Evolutionary conservation across 257 asterid species (phyloP).

Genomic region (Solanum appendiculatum): DNA sequence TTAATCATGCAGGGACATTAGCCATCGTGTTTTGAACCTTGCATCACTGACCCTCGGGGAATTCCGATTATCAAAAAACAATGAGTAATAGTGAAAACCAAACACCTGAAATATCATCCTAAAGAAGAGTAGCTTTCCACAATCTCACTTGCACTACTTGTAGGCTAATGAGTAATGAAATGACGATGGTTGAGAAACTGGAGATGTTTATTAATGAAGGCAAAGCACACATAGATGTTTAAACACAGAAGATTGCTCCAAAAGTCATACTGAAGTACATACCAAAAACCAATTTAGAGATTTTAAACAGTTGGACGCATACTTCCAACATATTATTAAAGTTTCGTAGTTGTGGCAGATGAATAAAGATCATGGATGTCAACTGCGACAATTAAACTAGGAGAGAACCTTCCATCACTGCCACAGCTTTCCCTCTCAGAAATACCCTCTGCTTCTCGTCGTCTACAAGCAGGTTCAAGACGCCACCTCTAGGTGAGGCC

Average conservation of each 20-base stretch:
- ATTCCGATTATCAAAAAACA: no score
- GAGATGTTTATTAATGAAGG: background rate
- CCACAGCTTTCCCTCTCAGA: constrained; percentile 56
- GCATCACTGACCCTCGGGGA: no score
- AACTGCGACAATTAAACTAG: constrained; percentile 27
- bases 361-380: background rate
- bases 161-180: no score
- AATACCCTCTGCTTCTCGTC: constrained; percentile 45
- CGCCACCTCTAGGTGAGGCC: constrained; percentile 84
- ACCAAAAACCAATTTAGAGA: no score
- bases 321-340: background rate
- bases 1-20: no score
- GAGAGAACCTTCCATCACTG: constrained; percentile 51
- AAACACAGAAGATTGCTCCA: background rate
- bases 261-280: no score
- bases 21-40: no score
- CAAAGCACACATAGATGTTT: background rate
- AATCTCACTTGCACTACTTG: no score
- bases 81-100: no score
- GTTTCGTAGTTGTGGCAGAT: background rate
- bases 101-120: no score
- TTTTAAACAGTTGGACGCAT: background rate
- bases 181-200: no score
- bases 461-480: constrained; percentile 50
- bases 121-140: no score